These are phyloP conservation scores for Rhizopogon salebrosus DNA, from an alignment of 768 basidiomycete genomes.

Conservation along the genomic window DNA sequence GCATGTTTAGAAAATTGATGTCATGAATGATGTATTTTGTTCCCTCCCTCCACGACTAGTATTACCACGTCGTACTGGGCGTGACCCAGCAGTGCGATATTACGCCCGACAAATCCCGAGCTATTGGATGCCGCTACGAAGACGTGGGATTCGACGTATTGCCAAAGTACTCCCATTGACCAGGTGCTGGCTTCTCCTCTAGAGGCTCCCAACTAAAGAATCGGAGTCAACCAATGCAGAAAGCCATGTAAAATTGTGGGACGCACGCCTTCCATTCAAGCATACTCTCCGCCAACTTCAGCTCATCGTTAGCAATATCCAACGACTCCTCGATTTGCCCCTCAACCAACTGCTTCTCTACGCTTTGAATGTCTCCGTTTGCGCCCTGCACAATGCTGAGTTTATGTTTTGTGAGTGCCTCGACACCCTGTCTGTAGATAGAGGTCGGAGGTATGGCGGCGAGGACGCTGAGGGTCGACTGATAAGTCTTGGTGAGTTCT, in stretches of 20 bases:
- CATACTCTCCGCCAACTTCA: constrained; percentile 74
- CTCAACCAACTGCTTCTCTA: constrained; percentile 73
- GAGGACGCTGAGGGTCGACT: constrained; percentile 67
- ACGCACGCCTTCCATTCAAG: constrained; percentile 95
- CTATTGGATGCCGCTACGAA: not conserved
- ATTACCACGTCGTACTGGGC: not conserved
- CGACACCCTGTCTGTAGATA: constrained; percentile 85
- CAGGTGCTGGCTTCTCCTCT: constrained; percentile 71
- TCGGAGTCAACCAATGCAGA: constrained; percentile 3
- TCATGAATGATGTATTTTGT: not conserved
- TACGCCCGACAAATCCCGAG: constrained; percentile 27
- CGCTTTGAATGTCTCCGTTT: constrained; percentile 57
- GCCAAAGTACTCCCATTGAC: constrained; percentile 86
- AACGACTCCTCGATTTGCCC: constrained; percentile 87
- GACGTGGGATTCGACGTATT: constrained; percentile 41
- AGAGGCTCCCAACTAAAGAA: constrained; percentile 78
- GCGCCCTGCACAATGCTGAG: constrained; percentile 67
- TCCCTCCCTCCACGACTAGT: not conserved
- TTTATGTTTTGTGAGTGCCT: constrained; percentile 79
- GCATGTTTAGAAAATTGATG: not conserved
- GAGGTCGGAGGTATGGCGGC: constrained; percentile 71
- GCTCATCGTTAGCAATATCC: constrained; percentile 78
- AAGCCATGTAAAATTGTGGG: constrained; percentile 3
- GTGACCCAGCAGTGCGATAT: not conserved
- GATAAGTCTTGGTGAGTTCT: constrained; percentile 68